These are phyloP conservation scores for Acer negundo DNA, from an alignment of 345 rosid genomes.

Conservation along the genomic window DNA sequence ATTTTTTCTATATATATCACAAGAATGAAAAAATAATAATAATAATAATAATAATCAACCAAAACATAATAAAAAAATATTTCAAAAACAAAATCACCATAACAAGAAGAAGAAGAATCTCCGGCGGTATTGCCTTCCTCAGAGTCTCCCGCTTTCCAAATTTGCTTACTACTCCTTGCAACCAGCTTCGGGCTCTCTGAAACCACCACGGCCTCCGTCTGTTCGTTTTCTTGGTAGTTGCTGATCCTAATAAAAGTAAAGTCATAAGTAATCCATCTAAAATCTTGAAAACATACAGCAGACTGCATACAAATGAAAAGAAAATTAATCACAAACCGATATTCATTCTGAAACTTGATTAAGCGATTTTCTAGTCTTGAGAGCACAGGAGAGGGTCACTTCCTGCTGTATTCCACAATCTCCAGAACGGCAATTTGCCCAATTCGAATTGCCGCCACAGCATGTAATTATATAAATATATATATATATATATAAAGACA, in stretches of 20 bases:
- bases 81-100: slow-evolving; percentile 10
- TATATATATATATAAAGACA: too few species aligned
- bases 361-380: slow-evolving; percentile 57
- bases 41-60: too few species aligned
- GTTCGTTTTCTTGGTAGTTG: slow-evolving; percentile 55
- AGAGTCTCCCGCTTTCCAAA: slow-evolving; percentile 66
- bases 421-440: slow-evolving; percentile 43
- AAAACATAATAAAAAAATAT: too few species aligned
- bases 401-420: slow-evolving; percentile 84
- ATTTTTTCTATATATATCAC: too few species aligned
- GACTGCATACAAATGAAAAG: neutral
- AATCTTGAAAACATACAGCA: neutral
- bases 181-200: neutral
- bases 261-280: slow-evolving; percentile 9
- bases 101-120: slow-evolving; percentile 22
- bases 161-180: slow-evolving; percentile 45
- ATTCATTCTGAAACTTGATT: slow-evolving; percentile 45
- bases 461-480: too few species aligned
- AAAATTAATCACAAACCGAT: slow-evolving; percentile 38
- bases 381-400: slow-evolving; percentile 63
- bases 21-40: too few species aligned
- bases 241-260: slow-evolving; percentile 36
- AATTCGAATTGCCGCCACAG: too few species aligned
- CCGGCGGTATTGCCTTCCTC: slow-evolving; percentile 31
- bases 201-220: slow-evolving; percentile 23